These are phyloP conservation scores for Acer campestre DNA, from an alignment of 345 rosid genomes.

Conservation along the genomic window DNA sequence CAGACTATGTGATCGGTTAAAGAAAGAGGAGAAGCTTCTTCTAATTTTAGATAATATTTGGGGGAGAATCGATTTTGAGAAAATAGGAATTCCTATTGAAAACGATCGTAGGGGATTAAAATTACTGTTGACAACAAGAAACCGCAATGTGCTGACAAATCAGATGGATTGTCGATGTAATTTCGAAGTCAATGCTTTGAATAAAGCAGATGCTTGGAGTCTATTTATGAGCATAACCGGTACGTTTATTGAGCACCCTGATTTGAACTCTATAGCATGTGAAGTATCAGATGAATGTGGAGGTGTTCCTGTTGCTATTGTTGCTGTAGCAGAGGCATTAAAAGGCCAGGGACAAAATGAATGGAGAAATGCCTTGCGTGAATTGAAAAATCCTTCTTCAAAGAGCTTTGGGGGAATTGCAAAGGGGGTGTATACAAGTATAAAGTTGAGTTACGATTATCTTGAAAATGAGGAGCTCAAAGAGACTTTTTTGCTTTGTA, in stretches of 20 bases:
- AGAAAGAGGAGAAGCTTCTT: slow-evolving; percentile 22
- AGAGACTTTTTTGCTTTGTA: slow-evolving; percentile 30
- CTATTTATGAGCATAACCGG: slow-evolving; percentile 26
- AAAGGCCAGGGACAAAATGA: neutral
- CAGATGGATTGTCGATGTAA: slow-evolving; percentile 15
- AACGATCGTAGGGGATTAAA: slow-evolving; percentile 15
- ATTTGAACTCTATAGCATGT: slow-evolving; percentile 5
- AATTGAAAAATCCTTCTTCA: neutral
- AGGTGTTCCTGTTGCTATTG: slow-evolving; percentile 33
- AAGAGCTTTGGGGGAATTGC: neutral
- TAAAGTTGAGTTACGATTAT: slow-evolving; percentile 28
- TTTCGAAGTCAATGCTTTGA: slow-evolving; percentile 2
- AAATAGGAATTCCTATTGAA: slow-evolving; percentile 37
- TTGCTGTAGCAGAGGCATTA: slow-evolving; percentile 22
- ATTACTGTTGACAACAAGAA: slow-evolving; percentile 33
- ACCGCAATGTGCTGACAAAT: neutral
- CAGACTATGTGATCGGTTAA: slow-evolving; percentile 7
- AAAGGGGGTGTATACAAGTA: neutral
- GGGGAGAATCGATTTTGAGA: slow-evolving; percentile 18
- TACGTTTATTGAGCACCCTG: neutral
- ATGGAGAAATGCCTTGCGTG: slow-evolving; percentile 29
- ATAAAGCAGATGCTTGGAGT: slow-evolving; percentile 27
- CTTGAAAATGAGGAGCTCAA: slow-evolving; percentile 26
- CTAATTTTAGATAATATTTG: slow-evolving; percentile 36
- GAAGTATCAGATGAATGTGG: slow-evolving; percentile 24